A percentile compares a stretch with the other conserved stretches of the same genome.
Evolutionary conservation across 805 yeast species (phyloP).

Genomic region (Myxozyma melibiosi): DNA sequence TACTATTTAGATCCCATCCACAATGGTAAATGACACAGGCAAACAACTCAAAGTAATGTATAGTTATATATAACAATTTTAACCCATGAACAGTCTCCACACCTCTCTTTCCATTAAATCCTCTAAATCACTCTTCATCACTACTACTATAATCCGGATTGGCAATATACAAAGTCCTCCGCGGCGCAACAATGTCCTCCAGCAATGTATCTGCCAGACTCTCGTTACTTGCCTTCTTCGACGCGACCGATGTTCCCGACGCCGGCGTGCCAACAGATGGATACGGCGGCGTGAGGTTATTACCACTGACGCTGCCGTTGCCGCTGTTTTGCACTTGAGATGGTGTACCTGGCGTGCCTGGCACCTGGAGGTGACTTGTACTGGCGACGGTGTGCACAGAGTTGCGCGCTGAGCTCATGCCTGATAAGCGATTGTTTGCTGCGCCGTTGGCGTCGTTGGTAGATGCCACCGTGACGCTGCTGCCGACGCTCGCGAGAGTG

Average conservation of each 20-base stretch:
- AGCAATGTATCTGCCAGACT: slow-evolving; percentile 22
- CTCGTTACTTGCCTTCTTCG: slow-evolving; percentile 13
- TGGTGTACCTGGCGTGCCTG: no score
- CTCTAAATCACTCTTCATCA: slow-evolving; percentile 10
- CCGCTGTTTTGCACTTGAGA: no score
- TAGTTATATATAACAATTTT: no score
- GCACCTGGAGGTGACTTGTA: no score
- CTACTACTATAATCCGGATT: slow-evolving; percentile 28
- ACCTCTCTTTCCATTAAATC: no score
- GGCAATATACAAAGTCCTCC: slow-evolving; percentile 21
- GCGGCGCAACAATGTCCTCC: slow-evolving; percentile 9
- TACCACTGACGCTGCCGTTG: no score
- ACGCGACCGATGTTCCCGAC: background rate
- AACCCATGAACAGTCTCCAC: no score
- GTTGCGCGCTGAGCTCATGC: background rate
- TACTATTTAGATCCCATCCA: no score
- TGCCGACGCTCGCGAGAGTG: background rate
- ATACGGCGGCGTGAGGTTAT: background rate
- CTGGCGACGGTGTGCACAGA: background rate
- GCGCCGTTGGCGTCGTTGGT: background rate
- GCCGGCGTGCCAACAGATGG: background rate
- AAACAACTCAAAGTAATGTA: no score
- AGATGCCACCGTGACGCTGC: background rate
- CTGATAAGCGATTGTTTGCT: background rate
- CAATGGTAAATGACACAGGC: no score